A percentile compares a stretch with the other conserved stretches of the same genome.
Conservation (phyloP, 768 basidiomycete genomes). For the Candolleomyces efflorescens region DNA sequence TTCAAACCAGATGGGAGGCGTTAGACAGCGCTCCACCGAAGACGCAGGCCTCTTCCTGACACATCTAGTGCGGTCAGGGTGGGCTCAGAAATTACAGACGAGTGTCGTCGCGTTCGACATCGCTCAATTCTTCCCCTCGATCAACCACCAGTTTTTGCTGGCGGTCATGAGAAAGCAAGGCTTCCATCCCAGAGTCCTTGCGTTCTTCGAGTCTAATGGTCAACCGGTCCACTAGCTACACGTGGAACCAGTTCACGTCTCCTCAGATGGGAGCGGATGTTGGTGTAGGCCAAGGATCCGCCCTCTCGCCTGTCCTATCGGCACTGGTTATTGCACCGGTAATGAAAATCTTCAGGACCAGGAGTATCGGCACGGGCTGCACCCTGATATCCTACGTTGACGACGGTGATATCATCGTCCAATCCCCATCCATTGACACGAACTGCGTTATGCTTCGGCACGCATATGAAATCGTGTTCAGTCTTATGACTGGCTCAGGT, state of each 20-base stretch:
- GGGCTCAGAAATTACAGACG: conserved; percentile 14
- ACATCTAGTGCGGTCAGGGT: conserved; percentile 15
- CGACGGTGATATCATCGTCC: conserved; percentile 9
- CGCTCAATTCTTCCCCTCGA: not conserved
- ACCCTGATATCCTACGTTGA: no score
- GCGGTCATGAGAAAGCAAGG: not conserved
- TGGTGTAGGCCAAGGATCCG: not conserved
- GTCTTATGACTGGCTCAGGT: conserved; percentile 20
- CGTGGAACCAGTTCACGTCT: not conserved
- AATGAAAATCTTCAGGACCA: no score
- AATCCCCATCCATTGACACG: no score
- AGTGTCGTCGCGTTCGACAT: conserved; percentile 11
- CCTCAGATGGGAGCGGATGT: not conserved
- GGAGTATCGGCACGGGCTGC: no score
- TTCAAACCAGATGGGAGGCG: conserved; percentile 4
- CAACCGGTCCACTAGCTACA: not conserved
- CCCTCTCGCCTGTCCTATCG: not conserved
- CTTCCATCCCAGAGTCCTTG: not conserved
- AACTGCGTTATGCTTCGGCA: no score
- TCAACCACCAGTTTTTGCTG: not conserved
- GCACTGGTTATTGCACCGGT: not conserved
- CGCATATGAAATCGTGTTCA: no score
- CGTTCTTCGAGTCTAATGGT: not conserved
- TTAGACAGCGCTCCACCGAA: conserved; percentile 15
- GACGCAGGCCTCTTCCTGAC: conserved; percentile 17